A percentile compares a stretch with the other conserved stretches of the same genome.
phyloP scores from a whole-genome alignment of 2,329 filamentous ascomycete species.

The Knufia petricola region DNA sequence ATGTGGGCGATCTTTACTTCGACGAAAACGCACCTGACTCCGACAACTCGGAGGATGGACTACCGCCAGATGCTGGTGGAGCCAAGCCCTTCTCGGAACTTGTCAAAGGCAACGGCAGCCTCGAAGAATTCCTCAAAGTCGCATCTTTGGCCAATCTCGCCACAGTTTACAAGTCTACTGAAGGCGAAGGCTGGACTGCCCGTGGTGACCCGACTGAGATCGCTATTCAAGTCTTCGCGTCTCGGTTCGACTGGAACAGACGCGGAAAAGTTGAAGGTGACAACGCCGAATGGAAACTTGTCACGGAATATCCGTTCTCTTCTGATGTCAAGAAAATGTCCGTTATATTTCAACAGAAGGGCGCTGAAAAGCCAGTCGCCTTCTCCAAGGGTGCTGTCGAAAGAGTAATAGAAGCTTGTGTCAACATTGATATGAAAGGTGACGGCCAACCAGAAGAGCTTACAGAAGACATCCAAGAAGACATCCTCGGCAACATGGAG shows the following conservation, averaged over 20 bases:
- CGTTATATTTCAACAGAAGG: slow-evolving; percentile 43
- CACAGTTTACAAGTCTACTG: slow-evolving; percentile 44
- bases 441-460: slow-evolving; percentile 32
- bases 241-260: slow-evolving; percentile 50
- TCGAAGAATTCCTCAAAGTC: slow-evolving; percentile 46
- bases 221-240: slow-evolving; percentile 58
- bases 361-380: slow-evolving; percentile 11
- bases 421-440: slow-evolving; percentile 34
- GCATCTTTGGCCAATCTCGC: slow-evolving; percentile 54
- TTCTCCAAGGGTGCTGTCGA: slow-evolving; percentile 50
- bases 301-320: slow-evolving; percentile 59
- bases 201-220: slow-evolving; percentile 57
- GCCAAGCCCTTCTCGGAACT: slow-evolving; percentile 36
- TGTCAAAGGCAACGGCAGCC: slow-evolving; percentile 36
- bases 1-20: slow-evolving; percentile 39
- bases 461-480: slow-evolving; percentile 41
- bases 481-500: slow-evolving; percentile 54
- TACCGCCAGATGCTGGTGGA: slow-evolving; percentile 27
- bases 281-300: slow-evolving; percentile 43
- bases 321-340: slow-evolving; percentile 62
- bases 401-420: slow-evolving; percentile 47
- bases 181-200: slow-evolving; percentile 41
- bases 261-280: slow-evolving; percentile 43
- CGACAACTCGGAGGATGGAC: slow-evolving; percentile 30
- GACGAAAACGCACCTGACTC: slow-evolving; percentile 37